Evolutionary conservation across 1,139 yeast genomes (phyloP).

Genomic region (Trichomonascaceae sp.): DNA sequence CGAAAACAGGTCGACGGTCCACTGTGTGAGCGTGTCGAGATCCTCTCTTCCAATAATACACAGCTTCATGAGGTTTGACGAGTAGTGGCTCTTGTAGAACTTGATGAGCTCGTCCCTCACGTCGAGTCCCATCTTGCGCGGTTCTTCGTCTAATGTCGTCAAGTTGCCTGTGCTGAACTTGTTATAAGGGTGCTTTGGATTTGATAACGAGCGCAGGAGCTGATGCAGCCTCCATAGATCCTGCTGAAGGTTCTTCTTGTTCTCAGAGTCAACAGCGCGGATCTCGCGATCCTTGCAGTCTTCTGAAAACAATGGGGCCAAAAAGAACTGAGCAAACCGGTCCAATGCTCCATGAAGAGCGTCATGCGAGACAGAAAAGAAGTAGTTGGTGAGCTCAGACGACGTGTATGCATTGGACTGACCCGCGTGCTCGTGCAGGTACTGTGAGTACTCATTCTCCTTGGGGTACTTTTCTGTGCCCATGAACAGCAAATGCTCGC

Average conservation of each 20-base stretch:
- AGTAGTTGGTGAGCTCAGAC: slow-evolving; percentile 80
- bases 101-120: slow-evolving; percentile 58
- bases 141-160: slow-evolving; percentile 45
- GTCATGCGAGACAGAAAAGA: slow-evolving; percentile 68
- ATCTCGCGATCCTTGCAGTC: slow-evolving; percentile 85
- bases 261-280: slow-evolving; percentile 90
- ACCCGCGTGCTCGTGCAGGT: slow-evolving; percentile 58
- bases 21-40: slow-evolving; percentile 51
- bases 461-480: slow-evolving; percentile 90
- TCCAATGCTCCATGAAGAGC: slow-evolving; percentile 79
- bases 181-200: slow-evolving; percentile 55
- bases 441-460: slow-evolving; percentile 79
- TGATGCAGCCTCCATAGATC: slow-evolving; percentile 86
- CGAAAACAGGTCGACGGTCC: slow-evolving; percentile 62
- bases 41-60: slow-evolving; percentile 75
- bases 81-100: slow-evolving; percentile 45
- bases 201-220: slow-evolving; percentile 61
- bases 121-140: slow-evolving; percentile 37
- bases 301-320: slow-evolving; percentile 66
- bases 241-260: slow-evolving; percentile 82
- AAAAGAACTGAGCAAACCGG: slow-evolving; percentile 85
- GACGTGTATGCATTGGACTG: slow-evolving; percentile 78
- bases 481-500: slow-evolving; percentile 92
- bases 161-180: slow-evolving; percentile 67
- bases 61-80: slow-evolving; percentile 74